Evolutionary conservation across 2,329 filamentous ascomycete species (phyloP).

Genomic region (Whalleya microplaca): DNA sequence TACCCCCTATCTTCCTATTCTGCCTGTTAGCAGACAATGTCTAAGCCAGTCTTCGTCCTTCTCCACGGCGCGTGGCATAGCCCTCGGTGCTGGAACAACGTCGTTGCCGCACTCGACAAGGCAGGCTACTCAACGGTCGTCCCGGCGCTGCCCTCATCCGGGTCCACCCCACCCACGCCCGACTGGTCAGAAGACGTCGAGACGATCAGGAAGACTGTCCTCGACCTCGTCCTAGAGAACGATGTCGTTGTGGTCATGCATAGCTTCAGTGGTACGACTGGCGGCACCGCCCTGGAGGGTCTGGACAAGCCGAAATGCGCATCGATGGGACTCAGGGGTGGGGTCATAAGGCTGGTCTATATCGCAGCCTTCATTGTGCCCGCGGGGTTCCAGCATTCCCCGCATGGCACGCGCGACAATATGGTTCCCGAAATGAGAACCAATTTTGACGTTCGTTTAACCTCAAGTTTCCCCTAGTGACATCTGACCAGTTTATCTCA

Average conservation of each 20-base stretch:
- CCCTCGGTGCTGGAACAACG: slow-evolving; percentile 22
- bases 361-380: slow-evolving; percentile 31
- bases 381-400: slow-evolving; percentile 30
- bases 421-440: slow-evolving; percentile 28
- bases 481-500: slow-evolving; percentile 5
- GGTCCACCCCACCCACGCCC: slow-evolving; percentile 19
- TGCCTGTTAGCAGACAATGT: slow-evolving; percentile 11
- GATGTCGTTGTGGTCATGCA: slow-evolving; percentile 30
- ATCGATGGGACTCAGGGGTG: slow-evolving; percentile 19
- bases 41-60: slow-evolving; percentile 26
- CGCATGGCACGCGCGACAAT: slow-evolving; percentile 20
- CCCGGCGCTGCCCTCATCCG: slow-evolving; percentile 27
- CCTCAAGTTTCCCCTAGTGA: not conserved
- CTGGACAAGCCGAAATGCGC: slow-evolving; percentile 24
- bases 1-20: not conserved
- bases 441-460: slow-evolving; percentile 20
- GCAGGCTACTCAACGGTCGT: slow-evolving; percentile 20
- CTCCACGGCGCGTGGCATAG: slow-evolving; percentile 32
- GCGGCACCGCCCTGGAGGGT: slow-evolving; percentile 27
- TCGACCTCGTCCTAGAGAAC: slow-evolving; percentile 13
- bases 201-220: slow-evolving; percentile 20
- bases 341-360: slow-evolving; percentile 29
- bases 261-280: slow-evolving; percentile 32
- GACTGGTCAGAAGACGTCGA: slow-evolving; percentile 27
- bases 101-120: slow-evolving; percentile 19